Evolutionary conservation across 140 eudicot genomes (phyloP).

Genomic region (Senecio squalidus): DNA sequence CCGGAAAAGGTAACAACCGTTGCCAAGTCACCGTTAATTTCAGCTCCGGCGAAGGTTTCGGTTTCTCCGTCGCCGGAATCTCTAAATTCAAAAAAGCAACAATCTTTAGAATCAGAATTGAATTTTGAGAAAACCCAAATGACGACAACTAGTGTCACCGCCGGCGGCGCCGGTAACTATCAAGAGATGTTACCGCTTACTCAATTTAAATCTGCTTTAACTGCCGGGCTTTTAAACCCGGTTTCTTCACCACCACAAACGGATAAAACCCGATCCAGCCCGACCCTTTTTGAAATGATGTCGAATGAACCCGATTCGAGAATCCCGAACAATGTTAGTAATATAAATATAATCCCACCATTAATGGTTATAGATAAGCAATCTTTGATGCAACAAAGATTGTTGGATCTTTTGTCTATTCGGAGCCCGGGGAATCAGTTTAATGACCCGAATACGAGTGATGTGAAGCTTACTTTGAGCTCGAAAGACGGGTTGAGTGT

Average conservation of each 20-base stretch:
- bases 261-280: conserved; percentile 75
- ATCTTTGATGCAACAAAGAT: conserved; percentile 43
- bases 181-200: conserved; percentile 44
- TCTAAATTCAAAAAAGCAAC: neutral
- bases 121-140: conserved; percentile 30
- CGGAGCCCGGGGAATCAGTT: conserved; percentile 75
- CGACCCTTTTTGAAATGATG: conserved; percentile 99
- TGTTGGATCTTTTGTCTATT: conserved; percentile 41
- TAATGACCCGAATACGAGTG: conserved; percentile 61
- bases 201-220: conserved; percentile 73
- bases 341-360: conserved; percentile 20
- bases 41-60: too few relatives aligned
- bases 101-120: neutral
- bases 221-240: conserved; percentile 75
- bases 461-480: conserved; percentile 75
- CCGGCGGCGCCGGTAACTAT: conserved; percentile 28
- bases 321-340: conserved; percentile 14
- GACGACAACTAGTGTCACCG: conserved; percentile 29
- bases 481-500: conserved; percentile 67
- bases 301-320: conserved; percentile 76
- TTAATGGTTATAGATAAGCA: conserved; percentile 35
- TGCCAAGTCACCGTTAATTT: conserved; percentile 3
- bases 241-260: conserved; percentile 65
- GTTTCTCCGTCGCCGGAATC: conserved; percentile 19
- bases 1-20: conserved; percentile 1